phyloP scores from a whole-genome alignment of 129 eudicot species.

The Smallanthus sonchifolius region DNA sequence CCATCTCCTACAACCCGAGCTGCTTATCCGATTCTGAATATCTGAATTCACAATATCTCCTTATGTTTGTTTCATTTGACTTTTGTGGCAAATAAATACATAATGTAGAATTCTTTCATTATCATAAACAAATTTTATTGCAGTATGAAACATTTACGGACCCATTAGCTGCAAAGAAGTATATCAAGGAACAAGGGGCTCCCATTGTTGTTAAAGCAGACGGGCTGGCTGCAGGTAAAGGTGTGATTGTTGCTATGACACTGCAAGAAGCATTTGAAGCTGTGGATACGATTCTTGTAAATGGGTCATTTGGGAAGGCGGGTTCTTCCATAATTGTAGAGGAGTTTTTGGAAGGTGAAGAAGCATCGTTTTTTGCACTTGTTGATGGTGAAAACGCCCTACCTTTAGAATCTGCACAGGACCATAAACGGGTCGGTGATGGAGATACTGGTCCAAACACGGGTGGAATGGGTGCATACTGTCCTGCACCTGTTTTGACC shows the following conservation, averaged over 20 bases:
- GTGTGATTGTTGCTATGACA: constrained; percentile 82
- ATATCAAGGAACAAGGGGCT: constrained; percentile 74
- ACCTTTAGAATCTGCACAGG: constrained; percentile 93
- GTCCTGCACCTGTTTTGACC: constrained; percentile 87
- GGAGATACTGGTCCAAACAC: constrained; percentile 93
- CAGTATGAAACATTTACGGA: constrained; percentile 83
- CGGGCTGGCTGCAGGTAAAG: constrained; percentile 96
- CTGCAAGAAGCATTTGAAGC: constrained; percentile 81
- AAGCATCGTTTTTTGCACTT: constrained; percentile 86
- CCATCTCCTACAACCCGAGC: background rate
- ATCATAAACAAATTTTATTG: constrained; percentile 1
- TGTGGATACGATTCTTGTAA: constrained; percentile 76
- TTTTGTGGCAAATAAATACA: background rate
- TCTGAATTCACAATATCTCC: background rate
- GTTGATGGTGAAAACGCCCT: constrained; percentile 90
- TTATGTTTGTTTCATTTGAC: background rate
- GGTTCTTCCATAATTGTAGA: constrained; percentile 74
- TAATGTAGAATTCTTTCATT: background rate
- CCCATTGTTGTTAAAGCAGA: constrained; percentile 92
- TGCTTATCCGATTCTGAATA: background rate
- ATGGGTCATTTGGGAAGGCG: constrained; percentile 63
- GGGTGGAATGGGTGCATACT: constrained; percentile 98
- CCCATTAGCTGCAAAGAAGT: constrained; percentile 62
- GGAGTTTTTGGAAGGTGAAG: constrained; percentile 91
- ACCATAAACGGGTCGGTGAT: constrained; percentile 94